These are phyloP conservation scores for Neurospora sp. DNA, from an alignment of 495 filamentous ascomycete genomes.

Conservation along the genomic window DNA sequence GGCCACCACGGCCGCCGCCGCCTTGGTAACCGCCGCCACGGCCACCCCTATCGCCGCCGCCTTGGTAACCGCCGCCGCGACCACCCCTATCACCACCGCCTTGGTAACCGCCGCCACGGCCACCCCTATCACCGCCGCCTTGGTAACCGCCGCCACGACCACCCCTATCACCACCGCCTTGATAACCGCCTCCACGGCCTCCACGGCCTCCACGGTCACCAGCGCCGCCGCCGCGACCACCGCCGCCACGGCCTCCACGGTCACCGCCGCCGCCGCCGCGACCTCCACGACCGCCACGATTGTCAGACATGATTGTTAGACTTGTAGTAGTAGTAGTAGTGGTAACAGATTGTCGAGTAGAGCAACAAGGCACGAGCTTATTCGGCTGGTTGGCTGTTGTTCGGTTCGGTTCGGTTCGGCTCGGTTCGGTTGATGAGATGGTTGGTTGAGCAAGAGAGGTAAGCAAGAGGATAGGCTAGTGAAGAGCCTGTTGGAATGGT, in stretches of 20 bases:
- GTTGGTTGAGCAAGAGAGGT: neutral
- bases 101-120: slow-evolving; percentile 16
- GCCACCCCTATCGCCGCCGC: slow-evolving; percentile 4
- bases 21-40: slow-evolving; percentile 18
- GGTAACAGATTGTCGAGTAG: neutral
- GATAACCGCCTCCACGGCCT: slow-evolving; percentile 12
- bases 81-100: slow-evolving; percentile 11
- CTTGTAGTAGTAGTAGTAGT: neutral
- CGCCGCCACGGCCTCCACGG: slow-evolving; percentile 1
- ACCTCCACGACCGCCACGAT: slow-evolving; percentile 4
- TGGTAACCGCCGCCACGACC: neutral
- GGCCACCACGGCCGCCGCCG: slow-evolving; percentile 2
- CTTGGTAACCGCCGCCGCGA: slow-evolving; percentile 15
- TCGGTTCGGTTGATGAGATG: neutral
- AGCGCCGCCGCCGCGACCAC: neutral
- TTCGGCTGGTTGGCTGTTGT: neutral
- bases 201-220: slow-evolving; percentile 4
- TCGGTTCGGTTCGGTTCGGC: neutral
- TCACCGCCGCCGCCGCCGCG: slow-evolving; percentile 3
- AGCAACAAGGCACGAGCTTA: neutral
- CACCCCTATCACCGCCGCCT: slow-evolving; percentile 16
- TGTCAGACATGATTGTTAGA: slow-evolving; percentile 5
- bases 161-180: slow-evolving; percentile 5
- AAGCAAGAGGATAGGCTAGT: neutral
- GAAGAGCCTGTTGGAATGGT: neutral